A percentile compares a stretch with the other conserved stretches of the same genome.
Conservation (phyloP, 768 basidiomycete genomes). For the Sistotremastrum niveocremeum region DNA sequence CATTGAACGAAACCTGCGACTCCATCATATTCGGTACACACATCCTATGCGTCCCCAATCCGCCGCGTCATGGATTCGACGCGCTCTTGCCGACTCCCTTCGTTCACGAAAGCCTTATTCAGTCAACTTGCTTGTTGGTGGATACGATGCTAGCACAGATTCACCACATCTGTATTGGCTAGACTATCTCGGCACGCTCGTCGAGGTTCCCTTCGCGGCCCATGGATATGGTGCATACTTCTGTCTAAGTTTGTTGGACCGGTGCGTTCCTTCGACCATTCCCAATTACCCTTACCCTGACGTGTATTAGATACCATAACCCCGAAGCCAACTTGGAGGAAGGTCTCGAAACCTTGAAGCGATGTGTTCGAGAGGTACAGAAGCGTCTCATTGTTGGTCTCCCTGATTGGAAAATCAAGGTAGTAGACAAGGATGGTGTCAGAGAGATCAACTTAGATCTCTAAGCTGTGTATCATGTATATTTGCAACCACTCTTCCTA, state of each 20-base stretch:
- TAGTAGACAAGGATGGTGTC: slow-evolving; percentile 86
- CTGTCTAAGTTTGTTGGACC: slow-evolving; percentile 80
- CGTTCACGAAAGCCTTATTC: slow-evolving; percentile 80
- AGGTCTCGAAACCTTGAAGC: slow-evolving; percentile 67
- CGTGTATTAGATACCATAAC: slow-evolving; percentile 62
- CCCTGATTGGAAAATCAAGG: slow-evolving; percentile 74
- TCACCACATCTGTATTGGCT: slow-evolving; percentile 85
- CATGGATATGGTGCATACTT: slow-evolving; percentile 96
- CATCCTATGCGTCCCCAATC: slow-evolving; percentile 81
- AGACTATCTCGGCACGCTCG: slow-evolving; percentile 87
- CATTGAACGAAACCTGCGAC: slow-evolving; percentile 87
- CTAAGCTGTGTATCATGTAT: neutral
- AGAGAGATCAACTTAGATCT: slow-evolving; percentile 45
- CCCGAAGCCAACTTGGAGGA: slow-evolving; percentile 77
- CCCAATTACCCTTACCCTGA: neutral
- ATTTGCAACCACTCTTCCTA: neutral
- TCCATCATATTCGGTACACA: slow-evolving; percentile 91
- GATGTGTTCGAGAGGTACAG: slow-evolving; percentile 81
- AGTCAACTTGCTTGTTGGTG: slow-evolving; percentile 88
- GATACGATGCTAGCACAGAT: slow-evolving; percentile 69
- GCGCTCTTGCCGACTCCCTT: slow-evolving; percentile 75
- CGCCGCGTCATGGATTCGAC: slow-evolving; percentile 91
- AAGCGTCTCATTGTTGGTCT: slow-evolving; percentile 72
- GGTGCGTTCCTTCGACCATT: slow-evolving; percentile 29
- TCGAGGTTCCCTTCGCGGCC: slow-evolving; percentile 81